Evolutionary conservation across 2,329 filamentous ascomycete species (phyloP).

Genomic region (Myriangium duriaei): DNA sequence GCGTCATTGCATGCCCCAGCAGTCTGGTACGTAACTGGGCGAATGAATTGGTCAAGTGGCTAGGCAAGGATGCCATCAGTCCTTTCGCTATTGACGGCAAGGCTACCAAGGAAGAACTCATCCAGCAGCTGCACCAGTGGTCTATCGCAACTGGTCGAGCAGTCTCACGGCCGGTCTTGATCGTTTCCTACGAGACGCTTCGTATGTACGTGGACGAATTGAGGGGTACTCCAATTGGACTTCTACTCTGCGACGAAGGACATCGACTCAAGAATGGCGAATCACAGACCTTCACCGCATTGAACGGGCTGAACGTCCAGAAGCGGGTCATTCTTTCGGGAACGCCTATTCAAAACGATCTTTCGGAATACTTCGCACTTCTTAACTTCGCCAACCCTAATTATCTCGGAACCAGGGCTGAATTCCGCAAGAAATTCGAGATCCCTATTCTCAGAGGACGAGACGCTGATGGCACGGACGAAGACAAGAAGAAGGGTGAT

Average conservation of each 20-base stretch:
- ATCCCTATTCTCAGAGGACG: slow-evolving; percentile 83
- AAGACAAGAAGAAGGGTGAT: slow-evolving; percentile 70
- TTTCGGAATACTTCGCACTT: slow-evolving; percentile 95
- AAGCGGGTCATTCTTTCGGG: slow-evolving; percentile 89
- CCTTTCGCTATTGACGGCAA: slow-evolving; percentile 97
- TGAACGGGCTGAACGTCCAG: slow-evolving; percentile 82
- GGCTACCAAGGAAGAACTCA: slow-evolving; percentile 86
- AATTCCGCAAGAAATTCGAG: slow-evolving; percentile 91
- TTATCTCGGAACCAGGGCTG: slow-evolving; percentile 72
- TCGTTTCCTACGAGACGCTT: slow-evolving; percentile 94
- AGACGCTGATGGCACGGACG: slow-evolving; percentile 77
- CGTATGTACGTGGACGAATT: slow-evolving; percentile 84
- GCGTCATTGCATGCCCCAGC: slow-evolving; percentile 90
- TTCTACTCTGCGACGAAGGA: slow-evolving; percentile 91
- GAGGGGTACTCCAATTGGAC: slow-evolving; percentile 76
- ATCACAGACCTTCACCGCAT: slow-evolving; percentile 82
- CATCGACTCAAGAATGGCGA: slow-evolving; percentile 95
- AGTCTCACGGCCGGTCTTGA: slow-evolving; percentile 83
- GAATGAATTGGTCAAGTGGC: slow-evolving; percentile 92
- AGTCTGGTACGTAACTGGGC: slow-evolving; percentile 97
- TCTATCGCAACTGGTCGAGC: slow-evolving; percentile 80
- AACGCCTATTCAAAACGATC: slow-evolving; percentile 93
- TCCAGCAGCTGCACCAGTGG: slow-evolving; percentile 84
- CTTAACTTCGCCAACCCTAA: slow-evolving; percentile 95
- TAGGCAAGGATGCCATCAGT: slow-evolving; percentile 77